phyloP scores from a whole-genome alignment of 1,139 yeast species.

The Dujonia santamariae region DNA sequence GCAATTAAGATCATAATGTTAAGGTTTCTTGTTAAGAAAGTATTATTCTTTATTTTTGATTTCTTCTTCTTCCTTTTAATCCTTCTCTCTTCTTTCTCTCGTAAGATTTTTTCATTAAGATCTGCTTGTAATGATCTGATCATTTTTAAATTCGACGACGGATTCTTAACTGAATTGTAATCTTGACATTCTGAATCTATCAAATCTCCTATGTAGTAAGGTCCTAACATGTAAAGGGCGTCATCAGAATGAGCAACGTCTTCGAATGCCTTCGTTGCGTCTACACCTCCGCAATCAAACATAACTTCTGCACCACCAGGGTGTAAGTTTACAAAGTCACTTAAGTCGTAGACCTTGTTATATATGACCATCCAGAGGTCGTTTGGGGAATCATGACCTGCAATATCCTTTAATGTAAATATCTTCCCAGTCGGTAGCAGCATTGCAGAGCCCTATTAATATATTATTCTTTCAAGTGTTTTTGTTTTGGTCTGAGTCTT shows the following conservation, averaged over 20 bases:
- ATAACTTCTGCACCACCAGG: constrained; percentile 74
- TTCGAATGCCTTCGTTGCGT: constrained; percentile 61
- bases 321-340: constrained; percentile 47
- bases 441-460: not conserved
- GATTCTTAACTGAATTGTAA: constrained; percentile 9
- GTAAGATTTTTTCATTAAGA: too few species aligned
- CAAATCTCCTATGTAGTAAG: constrained; percentile 36
- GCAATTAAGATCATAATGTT: constrained; percentile 18
- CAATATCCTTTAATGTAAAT: constrained; percentile 34
- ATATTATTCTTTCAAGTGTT: too few species aligned
- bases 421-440: constrained; percentile 2
- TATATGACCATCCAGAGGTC: constrained; percentile 70
- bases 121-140: not conserved
- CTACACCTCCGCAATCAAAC: constrained; percentile 69
- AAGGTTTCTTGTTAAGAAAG: constrained; percentile 9
- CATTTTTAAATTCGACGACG: constrained; percentile 8
- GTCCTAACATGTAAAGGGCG: constrained; percentile 39
- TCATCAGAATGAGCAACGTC: constrained; percentile 50
- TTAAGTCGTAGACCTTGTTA: constrained; percentile 59
- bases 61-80: constrained; percentile 15
- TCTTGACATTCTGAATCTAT: constrained; percentile 16
- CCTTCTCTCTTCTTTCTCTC: constrained; percentile 8
- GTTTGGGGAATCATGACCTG: constrained; percentile 40
- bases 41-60: constrained; percentile 3
- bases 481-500: too few species aligned